Evolutionary conservation across 2,329 filamentous ascomycete species (phyloP).

Genomic region (Neurospora sp.): DNA sequence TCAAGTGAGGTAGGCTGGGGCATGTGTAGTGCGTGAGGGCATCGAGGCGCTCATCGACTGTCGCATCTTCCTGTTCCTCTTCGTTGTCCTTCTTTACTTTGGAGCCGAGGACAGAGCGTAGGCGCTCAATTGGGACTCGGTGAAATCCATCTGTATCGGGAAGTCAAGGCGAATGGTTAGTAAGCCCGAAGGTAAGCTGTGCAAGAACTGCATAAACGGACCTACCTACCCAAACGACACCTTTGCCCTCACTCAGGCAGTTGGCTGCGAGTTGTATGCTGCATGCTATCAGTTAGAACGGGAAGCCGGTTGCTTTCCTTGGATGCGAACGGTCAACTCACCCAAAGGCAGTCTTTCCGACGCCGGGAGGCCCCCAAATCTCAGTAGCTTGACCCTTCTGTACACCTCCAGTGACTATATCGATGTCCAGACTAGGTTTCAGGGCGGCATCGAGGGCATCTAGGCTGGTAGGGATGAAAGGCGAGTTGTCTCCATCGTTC

Average conservation of each 20-base stretch:
- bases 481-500: constrained; percentile 29
- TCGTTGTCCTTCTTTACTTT: constrained; percentile 5
- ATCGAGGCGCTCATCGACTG: constrained; percentile 15
- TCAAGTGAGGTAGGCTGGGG: constrained; percentile 57
- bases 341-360: constrained; percentile 77
- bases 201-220: constrained; percentile 32
- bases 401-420: constrained; percentile 36
- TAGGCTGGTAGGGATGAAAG: constrained; percentile 47
- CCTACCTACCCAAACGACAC: constrained; percentile 84
- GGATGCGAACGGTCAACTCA: constrained; percentile 28
- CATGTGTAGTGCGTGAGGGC: constrained; percentile 41
- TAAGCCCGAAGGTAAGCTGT: constrained; percentile 2
- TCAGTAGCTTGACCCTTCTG: constrained; percentile 72
- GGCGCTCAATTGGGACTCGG: constrained; percentile 27
- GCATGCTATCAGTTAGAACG: constrained; percentile 9
- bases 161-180: constrained; percentile 5
- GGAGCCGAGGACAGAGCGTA: constrained; percentile 21
- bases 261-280: constrained; percentile 63
- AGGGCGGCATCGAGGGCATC: constrained; percentile 37
- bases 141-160: constrained; percentile 37
- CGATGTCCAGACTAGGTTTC: constrained; percentile 7
- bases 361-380: constrained; percentile 77
- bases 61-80: background rate
- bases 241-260: constrained; percentile 47
- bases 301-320: background rate